phyloP scores from a whole-genome alignment of 2,329 filamentous ascomycete species.

The Septoria petroselini region DNA sequence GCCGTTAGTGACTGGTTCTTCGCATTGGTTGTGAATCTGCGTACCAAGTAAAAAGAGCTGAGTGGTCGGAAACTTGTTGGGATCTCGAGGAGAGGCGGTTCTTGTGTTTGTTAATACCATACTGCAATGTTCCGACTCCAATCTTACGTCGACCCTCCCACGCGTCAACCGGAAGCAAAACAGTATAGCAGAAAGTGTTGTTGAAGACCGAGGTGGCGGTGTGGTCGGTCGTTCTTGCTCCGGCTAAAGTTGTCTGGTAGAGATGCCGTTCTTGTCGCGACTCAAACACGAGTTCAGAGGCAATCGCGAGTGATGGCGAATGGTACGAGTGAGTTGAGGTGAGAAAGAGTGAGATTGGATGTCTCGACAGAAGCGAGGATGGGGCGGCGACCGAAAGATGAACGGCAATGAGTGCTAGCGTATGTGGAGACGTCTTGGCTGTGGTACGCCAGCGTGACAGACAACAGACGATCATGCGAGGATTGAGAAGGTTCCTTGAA shows the following conservation, averaged over 20 bases:
- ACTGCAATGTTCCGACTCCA: slow-evolving; percentile 21
- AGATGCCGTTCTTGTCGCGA: no score
- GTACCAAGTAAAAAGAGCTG: slow-evolving; percentile 83
- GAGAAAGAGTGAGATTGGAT: neutral
- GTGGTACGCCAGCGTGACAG: no score
- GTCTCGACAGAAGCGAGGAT: neutral
- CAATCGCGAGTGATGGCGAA: neutral
- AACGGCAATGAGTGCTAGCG: slow-evolving; percentile 1
- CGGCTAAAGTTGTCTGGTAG: no score
- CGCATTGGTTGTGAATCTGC: slow-evolving; percentile 32
- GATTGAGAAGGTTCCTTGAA: no score
- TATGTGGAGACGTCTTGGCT: slow-evolving; percentile 5
- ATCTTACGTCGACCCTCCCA: slow-evolving; percentile 26
- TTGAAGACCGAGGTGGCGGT: neutral
- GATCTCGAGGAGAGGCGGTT: slow-evolving; percentile 51
- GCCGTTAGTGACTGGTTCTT: neutral
- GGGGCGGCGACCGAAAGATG: neutral
- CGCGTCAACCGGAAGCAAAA: neutral
- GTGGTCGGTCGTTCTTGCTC: neutral
- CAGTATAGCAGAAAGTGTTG: neutral
- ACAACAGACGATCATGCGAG: no score
- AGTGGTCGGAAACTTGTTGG: slow-evolving; percentile 72
- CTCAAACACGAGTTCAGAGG: no score
- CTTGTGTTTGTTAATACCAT: slow-evolving; percentile 29
- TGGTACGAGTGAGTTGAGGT: slow-evolving; percentile 5